Evolutionary conservation across 495 filamentous ascomycete genomes (phyloP), one percentile per base, ranked within the genome.

Genomic region (Podospora bellae-mahoneyi): DNA sequence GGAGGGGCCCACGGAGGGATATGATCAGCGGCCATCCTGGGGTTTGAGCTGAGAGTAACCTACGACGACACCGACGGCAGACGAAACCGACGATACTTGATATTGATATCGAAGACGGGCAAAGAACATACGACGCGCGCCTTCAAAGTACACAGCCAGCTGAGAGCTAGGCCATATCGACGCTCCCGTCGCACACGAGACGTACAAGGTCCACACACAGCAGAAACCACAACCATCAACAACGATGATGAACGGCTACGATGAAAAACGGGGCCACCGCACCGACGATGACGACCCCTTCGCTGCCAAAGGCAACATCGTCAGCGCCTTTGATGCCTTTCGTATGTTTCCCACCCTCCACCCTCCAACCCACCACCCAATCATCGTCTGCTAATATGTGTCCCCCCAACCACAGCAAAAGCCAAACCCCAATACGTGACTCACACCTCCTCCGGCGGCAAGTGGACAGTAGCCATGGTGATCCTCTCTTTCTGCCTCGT

Each of bases 241-340:
- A 59, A 59, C 57, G 69, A 79, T 66, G 72, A 87, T 86, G 84
- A 79, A 85, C 79, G 80, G 81, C 69, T 86, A 91, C 82, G 82
- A 89, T 69, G 82, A 89, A 67, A 73, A 73, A 61, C 66, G 57
- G n/a, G 39, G 39, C 39, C 39, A 48, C 39, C 59, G 65, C 39
- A 60, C 66, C 39, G 87, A 89, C 75, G 87, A 92, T 76, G 91
- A 93, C 74, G 89, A 89, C 78, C 78, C 87, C 71, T 96, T 96
- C 79, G 91, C 88, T 70, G 88, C 89, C 69, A 90, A 91, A 81
- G 81, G 80, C 55, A 83, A 82, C 61, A 85, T 89, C 64, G 84
- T 97, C 73, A 86, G 88, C 78, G 91, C 93, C 53, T 99, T 99
- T 79, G 95, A 99, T 86, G 94, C 94, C 71, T 99, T 99, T 79